These are phyloP conservation scores for Oryza coarctata DNA, from an alignment of 176 grass and related monocot genomes.

Conservation along the genomic window DNA sequence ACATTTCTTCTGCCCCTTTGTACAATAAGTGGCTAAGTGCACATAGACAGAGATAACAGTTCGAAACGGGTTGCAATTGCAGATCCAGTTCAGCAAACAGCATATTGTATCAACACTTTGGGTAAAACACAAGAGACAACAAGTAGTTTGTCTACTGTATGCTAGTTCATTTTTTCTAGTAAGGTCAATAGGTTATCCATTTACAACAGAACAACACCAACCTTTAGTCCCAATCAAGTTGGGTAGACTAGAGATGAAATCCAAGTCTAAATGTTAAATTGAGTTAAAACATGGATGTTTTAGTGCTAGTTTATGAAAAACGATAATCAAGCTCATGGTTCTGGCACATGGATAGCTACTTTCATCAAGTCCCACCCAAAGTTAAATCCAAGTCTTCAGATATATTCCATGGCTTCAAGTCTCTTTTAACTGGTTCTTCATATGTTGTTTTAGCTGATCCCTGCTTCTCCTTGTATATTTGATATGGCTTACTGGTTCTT, in stretches of 20 bases:
- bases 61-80: background rate
- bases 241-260: background rate
- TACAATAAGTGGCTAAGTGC: background rate
- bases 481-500: background rate
- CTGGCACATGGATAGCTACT: background rate
- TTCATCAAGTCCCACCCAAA: background rate
- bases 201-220: background rate
- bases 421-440: background rate
- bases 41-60: background rate
- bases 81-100: conserved; percentile 1
- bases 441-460: background rate
- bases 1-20: background rate
- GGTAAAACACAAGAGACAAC: background rate
- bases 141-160: background rate
- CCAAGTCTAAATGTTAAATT: background rate
- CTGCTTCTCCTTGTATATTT: background rate
- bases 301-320: background rate
- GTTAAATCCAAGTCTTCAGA: background rate
- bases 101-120: background rate
- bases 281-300: background rate
- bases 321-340: background rate
- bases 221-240: background rate
- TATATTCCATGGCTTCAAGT: background rate
- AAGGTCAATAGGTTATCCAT: background rate
- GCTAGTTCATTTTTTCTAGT: background rate